Evolutionary conservation across 2,329 filamentous ascomycete genomes (phyloP).

Genomic region (Clonostachys rhizophaga): DNA sequence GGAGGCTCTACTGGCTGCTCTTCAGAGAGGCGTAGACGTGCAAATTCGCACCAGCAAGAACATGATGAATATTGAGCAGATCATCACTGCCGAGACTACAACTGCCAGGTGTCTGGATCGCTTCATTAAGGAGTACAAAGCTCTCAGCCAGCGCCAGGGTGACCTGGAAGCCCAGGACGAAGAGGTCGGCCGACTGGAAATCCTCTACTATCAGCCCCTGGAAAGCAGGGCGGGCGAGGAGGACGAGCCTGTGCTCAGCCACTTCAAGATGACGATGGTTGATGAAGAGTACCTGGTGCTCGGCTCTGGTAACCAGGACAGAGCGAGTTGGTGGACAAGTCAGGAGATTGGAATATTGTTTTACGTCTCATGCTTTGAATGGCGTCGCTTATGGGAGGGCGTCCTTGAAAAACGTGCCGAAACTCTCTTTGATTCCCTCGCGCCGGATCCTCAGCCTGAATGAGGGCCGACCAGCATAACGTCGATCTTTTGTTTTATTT

Average conservation of each 20-base stretch:
- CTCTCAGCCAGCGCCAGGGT: conserved; percentile 9
- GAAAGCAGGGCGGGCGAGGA: conserved; percentile 15
- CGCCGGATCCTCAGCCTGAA: too few relatives aligned
- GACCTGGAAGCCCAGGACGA: conserved; percentile 32
- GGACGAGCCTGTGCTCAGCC: conserved; percentile 65
- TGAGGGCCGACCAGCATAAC: too few relatives aligned
- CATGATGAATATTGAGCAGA: conserved; percentile 76
- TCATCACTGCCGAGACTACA: conserved; percentile 73
- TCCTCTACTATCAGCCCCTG: conserved; percentile 53
- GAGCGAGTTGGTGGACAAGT: conserved; percentile 82
- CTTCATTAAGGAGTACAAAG: conserved; percentile 51
- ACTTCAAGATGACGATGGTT: conserved; percentile 73
- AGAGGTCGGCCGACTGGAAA: conserved; percentile 40
- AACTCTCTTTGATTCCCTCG: conserved; percentile 13
- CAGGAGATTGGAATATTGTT: conserved; percentile 73
- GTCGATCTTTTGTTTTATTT: too few relatives aligned
- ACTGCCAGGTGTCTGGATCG: conserved; percentile 60
- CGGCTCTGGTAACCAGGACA: conserved; percentile 80
- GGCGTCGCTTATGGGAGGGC: conserved; percentile 28
- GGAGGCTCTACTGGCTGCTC: conserved; percentile 52
- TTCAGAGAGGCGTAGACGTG: conserved; percentile 64
- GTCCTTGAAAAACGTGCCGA: conserved; percentile 28
- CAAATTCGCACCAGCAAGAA: conserved; percentile 60
- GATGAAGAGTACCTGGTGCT: conserved; percentile 65
- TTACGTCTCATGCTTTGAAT: conserved; percentile 31